Evolutionary conservation across 2,329 filamentous ascomycete genomes (phyloP).

Genomic region (Parastagonospora avenae): DNA sequence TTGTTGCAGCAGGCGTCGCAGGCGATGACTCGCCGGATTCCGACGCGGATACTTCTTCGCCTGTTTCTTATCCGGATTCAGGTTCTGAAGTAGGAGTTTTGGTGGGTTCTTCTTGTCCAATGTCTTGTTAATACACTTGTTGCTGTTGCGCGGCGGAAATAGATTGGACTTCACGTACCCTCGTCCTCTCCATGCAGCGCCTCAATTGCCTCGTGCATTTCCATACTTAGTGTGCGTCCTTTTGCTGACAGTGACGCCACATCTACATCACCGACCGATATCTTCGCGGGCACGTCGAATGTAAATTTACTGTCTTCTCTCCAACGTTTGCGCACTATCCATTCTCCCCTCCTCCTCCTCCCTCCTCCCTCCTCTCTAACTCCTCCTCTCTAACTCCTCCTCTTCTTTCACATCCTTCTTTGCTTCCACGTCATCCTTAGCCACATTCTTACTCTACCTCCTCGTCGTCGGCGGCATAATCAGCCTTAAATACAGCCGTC

Average conservation of each 20-base stretch:
- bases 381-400: background rate
- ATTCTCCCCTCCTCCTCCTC: background rate
- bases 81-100: no score
- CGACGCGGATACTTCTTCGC: no score
- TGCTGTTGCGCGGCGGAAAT: background rate
- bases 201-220: conserved; percentile 6
- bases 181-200: conserved; percentile 6
- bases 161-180: background rate
- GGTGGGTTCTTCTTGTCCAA: background rate
- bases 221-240: background rate
- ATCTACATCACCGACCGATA: background rate
- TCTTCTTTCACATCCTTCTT: background rate
- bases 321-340: background rate
- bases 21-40: no score
- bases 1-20: no score
- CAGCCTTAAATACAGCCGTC: background rate
- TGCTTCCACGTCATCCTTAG: background rate
- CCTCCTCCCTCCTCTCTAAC: background rate
- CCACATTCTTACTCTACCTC: conserved; percentile 4
- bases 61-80: background rate
- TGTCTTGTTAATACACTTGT: background rate
- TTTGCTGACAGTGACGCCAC: background rate
- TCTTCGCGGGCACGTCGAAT: background rate
- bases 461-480: conserved; percentile 11
- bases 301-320: background rate